phyloP scores from a whole-genome alignment of 352 stramenopile species.

The Achlya hypogyna region DNA sequence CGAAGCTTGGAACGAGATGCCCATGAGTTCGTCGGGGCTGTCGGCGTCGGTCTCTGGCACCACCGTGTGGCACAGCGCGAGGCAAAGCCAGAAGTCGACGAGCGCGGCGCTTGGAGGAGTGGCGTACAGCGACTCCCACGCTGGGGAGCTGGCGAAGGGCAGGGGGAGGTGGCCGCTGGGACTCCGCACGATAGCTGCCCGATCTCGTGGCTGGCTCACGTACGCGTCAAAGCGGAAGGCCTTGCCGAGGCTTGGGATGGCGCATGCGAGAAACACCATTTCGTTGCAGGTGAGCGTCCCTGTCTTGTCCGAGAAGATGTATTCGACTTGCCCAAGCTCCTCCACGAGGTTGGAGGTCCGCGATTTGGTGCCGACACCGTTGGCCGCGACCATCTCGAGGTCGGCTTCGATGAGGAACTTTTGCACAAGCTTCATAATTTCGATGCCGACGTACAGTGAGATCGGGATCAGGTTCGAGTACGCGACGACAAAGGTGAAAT shows the following conservation, averaged over 20 bases:
- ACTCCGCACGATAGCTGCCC: not conserved
- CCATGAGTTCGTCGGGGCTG: slow-evolving; percentile 35
- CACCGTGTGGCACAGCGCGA: slow-evolving; percentile 76
- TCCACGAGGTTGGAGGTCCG: slow-evolving; percentile 86
- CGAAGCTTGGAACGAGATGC: slow-evolving; percentile 48
- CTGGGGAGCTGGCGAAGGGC: not conserved
- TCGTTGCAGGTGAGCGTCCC: slow-evolving; percentile 90
- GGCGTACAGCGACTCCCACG: not conserved
- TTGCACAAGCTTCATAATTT: slow-evolving; percentile 85
- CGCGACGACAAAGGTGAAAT: slow-evolving; percentile 93
- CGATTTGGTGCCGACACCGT: slow-evolving; percentile 8
- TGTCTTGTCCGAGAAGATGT: slow-evolving; percentile 88
- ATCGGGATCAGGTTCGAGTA: slow-evolving; percentile 97
- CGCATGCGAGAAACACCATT: slow-evolving; percentile 92
- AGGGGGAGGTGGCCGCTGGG: not conserved
- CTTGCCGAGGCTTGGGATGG: slow-evolving; percentile 70
- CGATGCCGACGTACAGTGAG: slow-evolving; percentile 95
- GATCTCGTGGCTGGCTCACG: slow-evolving; percentile 27
- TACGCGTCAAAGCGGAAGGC: slow-evolving; percentile 47
- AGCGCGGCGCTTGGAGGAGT: not conserved
- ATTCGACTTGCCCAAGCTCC: slow-evolving; percentile 83
- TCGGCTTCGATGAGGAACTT: slow-evolving; percentile 75
- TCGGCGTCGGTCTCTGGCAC: slow-evolving; percentile 58
- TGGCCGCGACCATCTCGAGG: slow-evolving; percentile 37
- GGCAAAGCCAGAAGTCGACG: slow-evolving; percentile 34